Conservation (phyloP, 1,284 basidiomycete genomes). For the Sphagnurus paluster region DNA sequence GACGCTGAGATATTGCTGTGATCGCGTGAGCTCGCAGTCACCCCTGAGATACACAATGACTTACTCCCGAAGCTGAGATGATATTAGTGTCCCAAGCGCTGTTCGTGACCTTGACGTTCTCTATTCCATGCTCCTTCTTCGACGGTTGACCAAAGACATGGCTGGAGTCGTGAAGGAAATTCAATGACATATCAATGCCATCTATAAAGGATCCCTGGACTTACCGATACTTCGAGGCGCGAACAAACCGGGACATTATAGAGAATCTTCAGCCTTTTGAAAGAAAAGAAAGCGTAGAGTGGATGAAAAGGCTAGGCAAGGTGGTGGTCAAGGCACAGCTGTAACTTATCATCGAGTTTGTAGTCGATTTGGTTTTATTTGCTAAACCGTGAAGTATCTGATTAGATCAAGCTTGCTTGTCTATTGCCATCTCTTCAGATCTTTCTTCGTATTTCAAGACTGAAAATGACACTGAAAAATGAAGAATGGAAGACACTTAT, state of each 20-base stretch:
- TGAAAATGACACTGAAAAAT: constrained; percentile 24
- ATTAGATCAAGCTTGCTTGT: not conserved
- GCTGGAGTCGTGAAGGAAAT: constrained; percentile 37
- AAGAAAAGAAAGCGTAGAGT: constrained; percentile 4
- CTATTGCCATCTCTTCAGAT: not conserved
- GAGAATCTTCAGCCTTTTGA: not conserved
- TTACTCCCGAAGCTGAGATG: constrained; percentile 81
- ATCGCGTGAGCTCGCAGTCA: constrained; percentile 9
- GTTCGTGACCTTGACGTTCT: constrained; percentile 89
- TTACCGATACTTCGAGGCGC: constrained; percentile 73
- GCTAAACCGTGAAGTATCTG: no score
- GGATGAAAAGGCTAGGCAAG: constrained; percentile 7
- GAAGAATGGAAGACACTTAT: constrained; percentile 36
- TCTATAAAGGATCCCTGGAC: constrained; percentile 26
- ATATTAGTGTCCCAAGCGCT: constrained; percentile 98
- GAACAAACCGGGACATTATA: constrained; percentile 69
- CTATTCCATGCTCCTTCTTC: constrained; percentile 83
- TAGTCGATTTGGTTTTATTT: constrained; percentile 14
- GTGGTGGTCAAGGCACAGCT: constrained; percentile 7
- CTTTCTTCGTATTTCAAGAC: not conserved
- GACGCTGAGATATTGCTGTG: constrained; percentile 80
- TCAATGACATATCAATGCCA: constrained; percentile 1
- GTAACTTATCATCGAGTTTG: not conserved
- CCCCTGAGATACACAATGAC: constrained; percentile 23
- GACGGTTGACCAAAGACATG: constrained; percentile 89